Evolutionary conservation across 75 land plant species (phyloP), one percentile per base, ranked within the genome.

Genomic region (Chamaecyparis obtusa): DNA sequence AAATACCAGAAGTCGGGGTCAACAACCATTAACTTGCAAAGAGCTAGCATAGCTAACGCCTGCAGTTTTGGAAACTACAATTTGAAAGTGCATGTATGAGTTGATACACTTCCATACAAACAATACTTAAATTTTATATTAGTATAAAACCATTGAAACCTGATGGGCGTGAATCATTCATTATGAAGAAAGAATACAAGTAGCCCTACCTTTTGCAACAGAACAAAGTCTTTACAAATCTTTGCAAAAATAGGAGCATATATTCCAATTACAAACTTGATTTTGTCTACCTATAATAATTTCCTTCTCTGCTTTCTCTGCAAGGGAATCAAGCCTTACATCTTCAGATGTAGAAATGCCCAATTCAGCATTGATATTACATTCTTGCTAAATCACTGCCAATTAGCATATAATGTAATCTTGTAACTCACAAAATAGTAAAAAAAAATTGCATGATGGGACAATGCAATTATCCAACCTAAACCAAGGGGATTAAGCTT

Each of bases 291-390:
- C 90, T 76, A 95, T 94, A 79, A 98, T 84, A 85, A 98, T 97
- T 88, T 98, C 99, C 86, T 93, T 90, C 84, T 97, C 99, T 46
- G 97, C 96, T 84, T 88, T 93, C 79, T 97, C 97, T 84, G 93
- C 88, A 24, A 98, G 93, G 3, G 78, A 13, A 87, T 98, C 99
- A 64, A 97, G 91, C 49, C 89, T 86, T 69, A 92, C 94, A 89
- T 98, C 99, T 87, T 93, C 99, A 72, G 97, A 95, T 32, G 96
- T 97, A 80, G 93, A 92, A 89, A 98, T 69, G 48, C 99, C 99
- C 88, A 98, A 89, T 86, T 98, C 99, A 60, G 93, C 94, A 90
- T 90, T 96, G 83, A 98, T 98, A 71, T 92, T 92, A 86, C 84
- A 86, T 24, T 92, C 94, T 97, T 97, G 92, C 60, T 87, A 67